These are phyloP conservation scores for Polyporus tsugae DNA, from an alignment of 1,284 basidiomycete genomes.

Conservation along the genomic window DNA sequence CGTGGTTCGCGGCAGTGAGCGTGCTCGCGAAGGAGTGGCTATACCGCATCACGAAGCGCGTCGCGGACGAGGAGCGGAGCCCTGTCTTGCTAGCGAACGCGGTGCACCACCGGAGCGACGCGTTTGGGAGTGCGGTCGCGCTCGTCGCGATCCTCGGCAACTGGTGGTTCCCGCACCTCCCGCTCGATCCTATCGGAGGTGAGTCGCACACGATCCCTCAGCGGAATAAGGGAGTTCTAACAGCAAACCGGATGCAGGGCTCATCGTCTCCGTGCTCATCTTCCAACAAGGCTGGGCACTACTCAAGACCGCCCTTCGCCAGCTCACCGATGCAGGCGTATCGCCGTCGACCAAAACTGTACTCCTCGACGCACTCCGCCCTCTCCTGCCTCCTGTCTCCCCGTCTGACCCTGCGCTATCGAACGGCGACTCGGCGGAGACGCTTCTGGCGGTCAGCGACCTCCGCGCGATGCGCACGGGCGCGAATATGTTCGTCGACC, in stretches of 20 bases:
- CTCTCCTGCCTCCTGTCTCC: constrained; percentile 52
- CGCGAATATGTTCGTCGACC: constrained; percentile 76
- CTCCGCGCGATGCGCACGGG: constrained; percentile 84
- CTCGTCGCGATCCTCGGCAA: constrained; percentile 90
- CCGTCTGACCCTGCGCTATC: constrained; percentile 18
- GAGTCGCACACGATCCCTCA: constrained; percentile 18
- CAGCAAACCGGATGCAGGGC: constrained; percentile 50
- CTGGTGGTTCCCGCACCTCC: constrained; percentile 84
- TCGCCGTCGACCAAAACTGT: constrained; percentile 61
- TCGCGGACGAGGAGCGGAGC: constrained; percentile 90
- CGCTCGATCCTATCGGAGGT: constrained; percentile 96
- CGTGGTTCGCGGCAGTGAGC: constrained; percentile 91
- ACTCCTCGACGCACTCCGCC: constrained; percentile 62
- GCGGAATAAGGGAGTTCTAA: constrained; percentile 1
- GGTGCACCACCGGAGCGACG: constrained; percentile 94
- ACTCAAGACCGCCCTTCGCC: constrained; percentile 77
- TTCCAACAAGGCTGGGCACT: constrained; percentile 84
- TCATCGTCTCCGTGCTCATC: constrained; percentile 91
- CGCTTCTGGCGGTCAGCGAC: constrained; percentile 62
- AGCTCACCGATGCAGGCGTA: constrained; percentile 89
- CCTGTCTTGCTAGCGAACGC: constrained; percentile 94
- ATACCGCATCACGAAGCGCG: constrained; percentile 86
- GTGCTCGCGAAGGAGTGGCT: constrained; percentile 93
- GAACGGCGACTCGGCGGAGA: constrained; percentile 10
- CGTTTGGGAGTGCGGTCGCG: constrained; percentile 89